Percentiles rank a stretch among this genome's conserved stretches.
phyloP scores from a whole-genome alignment of 2,329 filamentous ascomycete species.

The Fusarium austroafricanum region DNA sequence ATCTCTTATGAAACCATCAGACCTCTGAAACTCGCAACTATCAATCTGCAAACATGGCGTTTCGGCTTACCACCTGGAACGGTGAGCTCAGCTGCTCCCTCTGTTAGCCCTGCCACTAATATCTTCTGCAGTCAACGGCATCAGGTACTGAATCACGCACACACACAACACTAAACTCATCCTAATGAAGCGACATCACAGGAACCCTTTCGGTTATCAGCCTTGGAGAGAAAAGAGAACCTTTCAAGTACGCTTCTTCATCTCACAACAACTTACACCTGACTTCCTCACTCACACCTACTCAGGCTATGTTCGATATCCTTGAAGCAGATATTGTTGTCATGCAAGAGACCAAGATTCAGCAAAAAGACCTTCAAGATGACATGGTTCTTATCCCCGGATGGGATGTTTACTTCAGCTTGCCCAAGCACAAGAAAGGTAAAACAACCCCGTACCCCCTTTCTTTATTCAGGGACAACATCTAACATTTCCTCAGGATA shows the following conservation, averaged over 20 bases:
- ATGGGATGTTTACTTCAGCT: slow-evolving; percentile 96
- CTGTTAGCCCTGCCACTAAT: background rate
- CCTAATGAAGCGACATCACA: slow-evolving; percentile 47
- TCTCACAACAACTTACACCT: background rate
- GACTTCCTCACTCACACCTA: background rate
- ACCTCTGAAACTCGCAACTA: background rate
- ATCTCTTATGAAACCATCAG: background rate
- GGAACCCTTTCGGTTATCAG: slow-evolving; percentile 86
- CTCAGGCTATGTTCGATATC: slow-evolving; percentile 89
- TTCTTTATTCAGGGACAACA: background rate
- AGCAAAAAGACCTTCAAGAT: slow-evolving; percentile 89
- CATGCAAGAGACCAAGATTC: slow-evolving; percentile 97
- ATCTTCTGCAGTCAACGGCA: slow-evolving; percentile 75
- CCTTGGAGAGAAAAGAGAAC: slow-evolving; percentile 80
- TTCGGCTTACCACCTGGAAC: slow-evolving; percentile 90
- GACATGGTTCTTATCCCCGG: slow-evolving; percentile 96
- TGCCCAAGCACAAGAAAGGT: slow-evolving; percentile 95
- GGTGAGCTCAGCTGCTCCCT: slow-evolving; percentile 60
- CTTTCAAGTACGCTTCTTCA: slow-evolving; percentile 65
- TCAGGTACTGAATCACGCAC: slow-evolving; percentile 66
- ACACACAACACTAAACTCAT: background rate
- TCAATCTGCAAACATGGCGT: slow-evolving; percentile 64
- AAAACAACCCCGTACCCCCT: slow-evolving; percentile 19
- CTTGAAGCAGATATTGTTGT: slow-evolving; percentile 93
- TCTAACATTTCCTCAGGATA: slow-evolving; percentile 71